Percentiles rank a stretch among this genome's conserved stretches.
Conservation (phyloP, 129 eudicot species). For the Artemisia argyi region DNA sequence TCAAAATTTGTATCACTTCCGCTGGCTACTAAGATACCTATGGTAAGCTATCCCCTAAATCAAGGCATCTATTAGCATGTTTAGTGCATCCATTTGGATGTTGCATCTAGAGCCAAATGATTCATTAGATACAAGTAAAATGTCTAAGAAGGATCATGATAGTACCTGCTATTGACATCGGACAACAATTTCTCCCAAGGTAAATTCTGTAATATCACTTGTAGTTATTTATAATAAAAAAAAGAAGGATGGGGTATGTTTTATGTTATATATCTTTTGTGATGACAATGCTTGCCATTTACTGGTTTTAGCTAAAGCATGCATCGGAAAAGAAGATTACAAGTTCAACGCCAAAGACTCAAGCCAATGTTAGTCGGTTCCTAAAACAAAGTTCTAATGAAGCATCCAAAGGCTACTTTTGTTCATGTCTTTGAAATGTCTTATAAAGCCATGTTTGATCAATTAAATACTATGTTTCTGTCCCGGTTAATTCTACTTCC, state of each 20-base stretch:
- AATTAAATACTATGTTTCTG: no score
- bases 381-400: constrained; percentile 35
- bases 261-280: constrained; percentile 1
- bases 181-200: constrained; percentile 44
- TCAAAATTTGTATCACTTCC: no score
- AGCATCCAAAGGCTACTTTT: no score
- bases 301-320: constrained; percentile 38
- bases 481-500: no score
- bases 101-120: constrained; percentile 24
- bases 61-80: no score
- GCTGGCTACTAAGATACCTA: no score
- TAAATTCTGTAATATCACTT: neutral
- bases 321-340: constrained; percentile 33
- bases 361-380: constrained; percentile 28
- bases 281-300: constrained; percentile 14
- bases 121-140: constrained; percentile 24
- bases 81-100: no score
- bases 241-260: constrained; percentile 4
- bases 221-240: neutral
- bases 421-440: no score
- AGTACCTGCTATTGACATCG: constrained; percentile 27
- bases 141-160: constrained; percentile 31
- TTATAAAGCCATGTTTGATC: no score
- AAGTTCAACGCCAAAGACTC: constrained; percentile 35
- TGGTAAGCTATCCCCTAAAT: no score